These are phyloP conservation scores for carrot (Daucus carota) DNA, from an alignment of 129 eudicot species.

Conservation along the genomic window DNA sequence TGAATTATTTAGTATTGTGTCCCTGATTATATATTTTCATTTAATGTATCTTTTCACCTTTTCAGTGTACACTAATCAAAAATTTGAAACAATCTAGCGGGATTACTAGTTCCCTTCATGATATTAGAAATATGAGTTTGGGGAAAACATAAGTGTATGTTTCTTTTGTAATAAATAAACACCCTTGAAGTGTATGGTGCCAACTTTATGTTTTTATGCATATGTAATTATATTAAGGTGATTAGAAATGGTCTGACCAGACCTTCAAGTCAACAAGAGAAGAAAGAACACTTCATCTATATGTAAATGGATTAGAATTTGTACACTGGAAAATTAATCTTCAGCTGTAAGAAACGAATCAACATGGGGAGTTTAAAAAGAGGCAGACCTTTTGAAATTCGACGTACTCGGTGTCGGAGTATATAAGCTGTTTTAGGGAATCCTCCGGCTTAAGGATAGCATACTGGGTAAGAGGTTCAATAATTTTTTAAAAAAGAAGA, in stretches of 20 bases:
- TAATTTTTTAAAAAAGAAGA: no score
- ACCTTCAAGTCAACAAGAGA: not conserved
- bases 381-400: not conserved
- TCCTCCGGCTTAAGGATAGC: not conserved
- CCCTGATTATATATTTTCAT: not conserved
- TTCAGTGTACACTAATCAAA: not conserved
- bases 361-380: not conserved
- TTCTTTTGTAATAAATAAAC: not conserved
- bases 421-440: not conserved
- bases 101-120: not conserved
- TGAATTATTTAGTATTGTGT: not conserved
- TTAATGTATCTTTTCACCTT: not conserved
- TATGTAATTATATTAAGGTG: not conserved
- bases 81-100: not conserved
- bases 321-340: not conserved
- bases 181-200: not conserved
- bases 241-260: no score
- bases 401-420: not conserved
- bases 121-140: not conserved
- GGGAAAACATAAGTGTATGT: no score
- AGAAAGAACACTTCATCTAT: not conserved
- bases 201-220: no score
- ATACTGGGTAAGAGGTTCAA: no score
- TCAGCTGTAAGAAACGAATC: not conserved
- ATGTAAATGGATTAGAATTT: no score